Evolutionary conservation across 305 asterid species (phyloP).

Genomic region (Petunia hybrid): DNA sequence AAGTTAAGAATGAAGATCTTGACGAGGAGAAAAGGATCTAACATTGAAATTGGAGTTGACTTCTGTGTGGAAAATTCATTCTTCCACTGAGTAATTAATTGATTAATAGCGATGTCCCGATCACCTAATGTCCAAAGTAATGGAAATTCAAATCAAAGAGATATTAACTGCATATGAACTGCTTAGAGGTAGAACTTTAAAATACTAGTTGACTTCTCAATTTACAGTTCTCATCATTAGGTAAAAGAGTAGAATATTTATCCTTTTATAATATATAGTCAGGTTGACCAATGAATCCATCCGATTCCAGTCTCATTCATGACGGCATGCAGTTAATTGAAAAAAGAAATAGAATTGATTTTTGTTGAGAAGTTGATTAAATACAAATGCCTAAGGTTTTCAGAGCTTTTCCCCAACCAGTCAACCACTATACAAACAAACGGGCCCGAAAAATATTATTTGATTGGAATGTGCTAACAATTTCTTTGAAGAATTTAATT

Average conservation of each 20-base stretch:
- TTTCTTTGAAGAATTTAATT: not conserved
- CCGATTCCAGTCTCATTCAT: no score
- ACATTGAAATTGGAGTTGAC: not conserved
- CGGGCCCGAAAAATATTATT: not conserved
- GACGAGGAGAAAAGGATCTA: no score
- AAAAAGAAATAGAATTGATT: not conserved
- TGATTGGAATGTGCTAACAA: not conserved
- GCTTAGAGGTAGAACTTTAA: not conserved
- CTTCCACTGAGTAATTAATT: not conserved
- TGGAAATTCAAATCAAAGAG: constrained; percentile 3
- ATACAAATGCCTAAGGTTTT: not conserved
- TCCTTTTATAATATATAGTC: not conserved
- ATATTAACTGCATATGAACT: not conserved
- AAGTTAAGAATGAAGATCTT: no score
- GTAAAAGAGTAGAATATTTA: not conserved
- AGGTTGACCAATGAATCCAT: not conserved
- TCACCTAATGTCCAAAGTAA: not conserved
- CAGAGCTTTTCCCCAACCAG: not conserved
- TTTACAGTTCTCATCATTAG: not conserved
- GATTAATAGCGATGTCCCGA: not conserved
- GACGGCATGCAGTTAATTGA: not conserved
- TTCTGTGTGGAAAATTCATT: not conserved
- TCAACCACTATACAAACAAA: not conserved
- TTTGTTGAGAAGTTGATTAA: not conserved
- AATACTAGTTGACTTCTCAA: not conserved